A percentile compares a stretch with the other conserved stretches of the same genome.
phyloP scores from a whole-genome alignment of 345 rosid genomes.

The Passiflora organensis region DNA sequence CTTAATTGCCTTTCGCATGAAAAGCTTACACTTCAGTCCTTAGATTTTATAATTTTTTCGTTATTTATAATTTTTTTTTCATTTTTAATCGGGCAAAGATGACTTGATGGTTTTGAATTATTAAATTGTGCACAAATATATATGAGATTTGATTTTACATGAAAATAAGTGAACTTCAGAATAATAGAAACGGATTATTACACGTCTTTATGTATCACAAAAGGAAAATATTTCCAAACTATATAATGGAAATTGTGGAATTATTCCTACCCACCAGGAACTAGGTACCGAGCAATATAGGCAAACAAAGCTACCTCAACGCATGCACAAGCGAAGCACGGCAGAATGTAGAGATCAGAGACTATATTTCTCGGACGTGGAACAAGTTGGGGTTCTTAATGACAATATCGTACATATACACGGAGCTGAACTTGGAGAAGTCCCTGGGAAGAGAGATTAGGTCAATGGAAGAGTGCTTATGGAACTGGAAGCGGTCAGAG shows the following conservation, averaged over 20 bases:
- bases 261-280: conserved; percentile 1
- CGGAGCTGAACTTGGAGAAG: conserved; percentile 69
- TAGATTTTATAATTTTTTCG: too few relatives aligned
- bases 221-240: too few relatives aligned
- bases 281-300: too few relatives aligned
- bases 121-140: too few relatives aligned
- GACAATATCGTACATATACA: conserved; percentile 87
- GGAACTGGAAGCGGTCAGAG: conserved; percentile 67
- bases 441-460: conserved; percentile 89
- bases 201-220: background rate
- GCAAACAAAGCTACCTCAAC: background rate
- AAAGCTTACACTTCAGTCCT: too few relatives aligned
- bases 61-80: too few relatives aligned
- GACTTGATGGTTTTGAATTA: too few relatives aligned
- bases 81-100: too few relatives aligned
- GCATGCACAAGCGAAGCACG: too few relatives aligned
- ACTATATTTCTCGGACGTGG: conserved; percentile 60
- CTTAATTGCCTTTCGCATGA: too few relatives aligned
- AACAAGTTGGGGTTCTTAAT: conserved; percentile 77
- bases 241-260: conserved; percentile 2
- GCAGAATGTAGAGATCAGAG: background rate
- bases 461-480: conserved; percentile 74
- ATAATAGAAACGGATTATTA: background rate
- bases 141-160: too few relatives aligned
- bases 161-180: too few relatives aligned